A percentile compares a stretch with the other conserved stretches of the same genome.
Conservation (phyloP, 106 monocot species). For the Dendrobium officinale region DNA sequence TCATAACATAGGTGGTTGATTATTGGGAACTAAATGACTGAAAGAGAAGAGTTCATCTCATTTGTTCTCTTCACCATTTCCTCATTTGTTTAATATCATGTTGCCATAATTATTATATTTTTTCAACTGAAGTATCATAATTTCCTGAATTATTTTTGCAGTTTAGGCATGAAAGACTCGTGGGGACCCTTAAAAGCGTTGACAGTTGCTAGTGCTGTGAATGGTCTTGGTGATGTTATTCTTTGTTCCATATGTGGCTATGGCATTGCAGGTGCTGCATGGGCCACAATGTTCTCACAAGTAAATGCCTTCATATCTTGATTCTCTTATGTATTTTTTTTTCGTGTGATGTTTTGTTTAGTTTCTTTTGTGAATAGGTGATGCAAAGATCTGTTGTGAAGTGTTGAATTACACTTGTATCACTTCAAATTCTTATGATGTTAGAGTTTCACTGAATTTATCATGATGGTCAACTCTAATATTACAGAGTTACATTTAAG, state of each 20-base stretch:
- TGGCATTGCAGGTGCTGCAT: constrained; percentile 95
- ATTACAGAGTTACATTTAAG: no score
- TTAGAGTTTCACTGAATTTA: no score
- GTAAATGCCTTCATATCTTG: constrained; percentile 25
- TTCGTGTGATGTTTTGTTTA: background rate
- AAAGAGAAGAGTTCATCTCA: background rate
- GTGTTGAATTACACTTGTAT: no score
- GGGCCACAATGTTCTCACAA: constrained; percentile 95
- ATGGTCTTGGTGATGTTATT: constrained; percentile 81
- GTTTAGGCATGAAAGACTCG: constrained; percentile 96
- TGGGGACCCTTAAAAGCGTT: constrained; percentile 95
- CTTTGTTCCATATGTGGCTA: constrained; percentile 68
- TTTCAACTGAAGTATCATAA: background rate
- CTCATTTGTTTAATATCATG: no score
- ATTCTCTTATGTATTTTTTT: background rate
- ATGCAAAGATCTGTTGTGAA: background rate
- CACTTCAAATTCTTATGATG: no score
- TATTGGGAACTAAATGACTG: no score
- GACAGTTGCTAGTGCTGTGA: constrained; percentile 67
- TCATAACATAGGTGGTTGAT: no score
- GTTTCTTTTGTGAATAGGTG: background rate
- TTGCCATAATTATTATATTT: background rate
- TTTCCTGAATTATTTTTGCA: constrained; percentile 19
- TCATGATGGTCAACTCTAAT: no score
- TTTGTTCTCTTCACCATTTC: background rate